Evolutionary conservation across 1,284 basidiomycete genomes (phyloP).

Genomic region (Moesziomyces parantarcticus): DNA sequence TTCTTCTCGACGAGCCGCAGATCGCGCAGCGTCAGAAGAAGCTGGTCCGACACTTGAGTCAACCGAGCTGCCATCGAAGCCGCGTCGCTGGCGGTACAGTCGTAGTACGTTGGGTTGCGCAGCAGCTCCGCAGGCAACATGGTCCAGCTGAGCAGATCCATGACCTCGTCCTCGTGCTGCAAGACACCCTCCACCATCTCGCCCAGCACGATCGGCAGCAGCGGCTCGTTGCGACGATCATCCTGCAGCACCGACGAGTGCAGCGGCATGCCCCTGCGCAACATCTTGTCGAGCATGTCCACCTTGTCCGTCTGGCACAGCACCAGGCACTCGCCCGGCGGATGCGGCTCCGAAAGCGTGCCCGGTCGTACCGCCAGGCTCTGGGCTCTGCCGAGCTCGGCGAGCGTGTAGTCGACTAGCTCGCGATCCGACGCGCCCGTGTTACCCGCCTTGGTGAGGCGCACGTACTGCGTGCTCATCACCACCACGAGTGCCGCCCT

Average conservation of each 20-base stretch:
- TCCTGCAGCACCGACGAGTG: slow-evolving; percentile 81
- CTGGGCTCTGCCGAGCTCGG: slow-evolving; percentile 91
- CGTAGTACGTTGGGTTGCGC: slow-evolving; percentile 89
- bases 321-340: slow-evolving; percentile 74
- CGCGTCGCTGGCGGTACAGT: slow-evolving; percentile 66
- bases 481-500: slow-evolving; percentile 83
- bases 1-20: slow-evolving; percentile 26
- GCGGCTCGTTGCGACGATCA: slow-evolving; percentile 21
- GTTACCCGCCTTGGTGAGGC: slow-evolving; percentile 64
- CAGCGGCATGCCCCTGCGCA: slow-evolving; percentile 86
- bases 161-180: slow-evolving; percentile 67
- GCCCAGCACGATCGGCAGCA: slow-evolving; percentile 46
- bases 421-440: slow-evolving; percentile 72
- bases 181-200: slow-evolving; percentile 34
- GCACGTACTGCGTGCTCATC: slow-evolving; percentile 90
- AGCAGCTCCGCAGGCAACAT: slow-evolving; percentile 79
- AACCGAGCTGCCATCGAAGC: slow-evolving; percentile 35
- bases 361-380: slow-evolving; percentile 79
- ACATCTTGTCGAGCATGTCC: slow-evolving; percentile 79
- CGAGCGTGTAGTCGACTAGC: slow-evolving; percentile 80
- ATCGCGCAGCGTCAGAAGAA: slow-evolving; percentile 25
- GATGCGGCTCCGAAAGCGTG: slow-evolving; percentile 46
- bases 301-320: slow-evolving; percentile 87
- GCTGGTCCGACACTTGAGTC: slow-evolving; percentile 22
- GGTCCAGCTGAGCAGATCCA: slow-evolving; percentile 84